Conservation (phyloP, 2,329 filamentous ascomycete genomes). For the Beauveria sp. region DNA sequence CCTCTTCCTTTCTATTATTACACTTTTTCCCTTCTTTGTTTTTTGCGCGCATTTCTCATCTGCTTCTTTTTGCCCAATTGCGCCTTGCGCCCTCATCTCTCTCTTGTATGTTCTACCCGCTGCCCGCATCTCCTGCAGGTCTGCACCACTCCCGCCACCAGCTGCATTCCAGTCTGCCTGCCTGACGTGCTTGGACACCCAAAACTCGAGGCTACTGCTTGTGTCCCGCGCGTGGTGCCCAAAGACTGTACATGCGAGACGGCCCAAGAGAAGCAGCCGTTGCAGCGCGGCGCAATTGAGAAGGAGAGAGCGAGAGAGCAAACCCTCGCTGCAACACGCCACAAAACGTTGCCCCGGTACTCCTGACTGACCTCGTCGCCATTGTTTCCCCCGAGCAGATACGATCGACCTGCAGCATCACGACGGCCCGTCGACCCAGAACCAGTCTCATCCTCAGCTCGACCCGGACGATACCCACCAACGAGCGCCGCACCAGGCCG, state of each 20-base stretch:
- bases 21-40: background rate
- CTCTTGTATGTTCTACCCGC: conserved; percentile 7
- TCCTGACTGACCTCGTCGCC: conserved; percentile 7
- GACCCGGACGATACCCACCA: conserved; percentile 33
- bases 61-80: background rate
- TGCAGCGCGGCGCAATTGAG: background rate
- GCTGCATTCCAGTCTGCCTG: conserved; percentile 6
- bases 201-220: background rate
- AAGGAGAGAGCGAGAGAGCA: background rate
- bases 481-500: conserved; percentile 77
- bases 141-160: background rate
- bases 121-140: background rate
- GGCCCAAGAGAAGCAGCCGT: background rate
- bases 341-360: background rate
- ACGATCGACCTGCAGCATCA: conserved; percentile 91
- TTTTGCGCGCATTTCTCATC: background rate
- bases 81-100: background rate
- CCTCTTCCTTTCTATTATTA: background rate
- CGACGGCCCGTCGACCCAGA: conserved; percentile 72
- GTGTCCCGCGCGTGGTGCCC: background rate
- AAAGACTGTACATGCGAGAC: background rate
- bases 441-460: conserved; percentile 53
- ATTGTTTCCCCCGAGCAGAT: conserved; percentile 44
- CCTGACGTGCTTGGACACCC: background rate
- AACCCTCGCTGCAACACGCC: background rate